These are phyloP conservation scores for Pontederia paniculata DNA, from an alignment of 176 grass and related monocot species.

Conservation along the genomic window DNA sequence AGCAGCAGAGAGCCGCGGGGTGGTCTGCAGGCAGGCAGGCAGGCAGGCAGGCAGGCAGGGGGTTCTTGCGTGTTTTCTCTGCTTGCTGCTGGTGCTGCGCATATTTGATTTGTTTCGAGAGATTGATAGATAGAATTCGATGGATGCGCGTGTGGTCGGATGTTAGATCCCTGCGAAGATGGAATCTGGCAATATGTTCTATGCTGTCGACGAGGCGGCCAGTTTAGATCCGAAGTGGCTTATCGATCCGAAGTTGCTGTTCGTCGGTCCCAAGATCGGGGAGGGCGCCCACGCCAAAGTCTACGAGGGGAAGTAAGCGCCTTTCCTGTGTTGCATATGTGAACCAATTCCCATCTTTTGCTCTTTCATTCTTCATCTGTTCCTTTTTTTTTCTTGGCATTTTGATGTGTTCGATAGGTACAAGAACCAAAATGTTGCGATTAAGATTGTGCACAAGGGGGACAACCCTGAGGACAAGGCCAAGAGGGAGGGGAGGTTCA, in stretches of 20 bases:
- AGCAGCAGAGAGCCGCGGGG: too few relatives aligned
- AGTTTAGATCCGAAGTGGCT: conserved; percentile 77
- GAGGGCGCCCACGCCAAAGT: conserved; percentile 97
- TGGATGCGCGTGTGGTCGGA: neutral
- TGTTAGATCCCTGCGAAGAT: conserved; percentile 9
- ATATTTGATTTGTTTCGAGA: too few relatives aligned
- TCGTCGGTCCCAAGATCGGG: conserved; percentile 78
- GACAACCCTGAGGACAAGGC: conserved; percentile 47
- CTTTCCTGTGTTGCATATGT: conserved; percentile 3
- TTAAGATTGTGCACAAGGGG: conserved; percentile 79
- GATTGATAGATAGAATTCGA: too few relatives aligned
- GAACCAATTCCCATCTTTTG: conserved; percentile 6
- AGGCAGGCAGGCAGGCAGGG: too few relatives aligned
- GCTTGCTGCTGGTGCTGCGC: too few relatives aligned
- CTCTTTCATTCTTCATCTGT: conserved; percentile 1
- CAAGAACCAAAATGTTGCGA: conserved; percentile 70
- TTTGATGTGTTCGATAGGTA: conserved; percentile 37
- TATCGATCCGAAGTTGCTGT: conserved; percentile 78
- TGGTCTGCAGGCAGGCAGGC: too few relatives aligned
- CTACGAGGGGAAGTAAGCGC: conserved; percentile 92
- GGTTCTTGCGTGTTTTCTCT: too few relatives aligned
- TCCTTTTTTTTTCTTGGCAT: neutral
- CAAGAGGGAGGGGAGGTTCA: conserved; percentile 85
- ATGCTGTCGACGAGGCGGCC: conserved; percentile 24
- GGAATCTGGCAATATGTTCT: conserved; percentile 3